A percentile compares a stretch with the other conserved stretches of the same genome.
These are phyloP conservation scores for Lactarius evosmus DNA, from an alignment of 768 basidiomycete genomes.

Conservation along the genomic window DNA sequence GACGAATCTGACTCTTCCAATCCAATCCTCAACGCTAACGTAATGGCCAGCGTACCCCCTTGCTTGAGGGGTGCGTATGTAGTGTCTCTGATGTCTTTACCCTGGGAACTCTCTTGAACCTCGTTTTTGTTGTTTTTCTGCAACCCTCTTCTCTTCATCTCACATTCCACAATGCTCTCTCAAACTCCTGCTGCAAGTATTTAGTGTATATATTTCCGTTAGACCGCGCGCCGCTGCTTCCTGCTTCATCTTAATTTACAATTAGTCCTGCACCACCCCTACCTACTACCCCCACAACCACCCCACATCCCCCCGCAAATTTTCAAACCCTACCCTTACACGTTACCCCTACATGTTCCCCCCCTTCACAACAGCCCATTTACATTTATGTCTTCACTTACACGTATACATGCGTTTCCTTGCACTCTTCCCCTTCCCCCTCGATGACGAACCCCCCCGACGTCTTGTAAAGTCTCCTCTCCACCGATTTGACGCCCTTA, in stretches of 20 bases:
- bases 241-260: neutral
- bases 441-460: neutral
- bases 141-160: too few species aligned
- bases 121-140: neutral
- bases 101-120: neutral
- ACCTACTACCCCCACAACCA: too few species aligned
- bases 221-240: neutral
- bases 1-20: neutral
- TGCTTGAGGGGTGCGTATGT: neutral
- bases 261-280: too few species aligned
- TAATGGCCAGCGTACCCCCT: neutral
- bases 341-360: neutral
- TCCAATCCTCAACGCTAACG: too few species aligned
- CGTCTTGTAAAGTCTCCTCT: neutral
- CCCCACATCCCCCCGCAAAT: too few species aligned
- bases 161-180: neutral
- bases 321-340: neutral
- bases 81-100: neutral
- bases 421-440: neutral
- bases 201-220: slow-evolving; percentile 15
- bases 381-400: slow-evolving; percentile 1
- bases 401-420: neutral
- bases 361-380: neutral
- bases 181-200: slow-evolving; percentile 6
- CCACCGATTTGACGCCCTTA: neutral